Conservation (phyloP, 2,329 filamentous ascomycete genomes). For the Sclerotiophoma versabilis region DNA sequence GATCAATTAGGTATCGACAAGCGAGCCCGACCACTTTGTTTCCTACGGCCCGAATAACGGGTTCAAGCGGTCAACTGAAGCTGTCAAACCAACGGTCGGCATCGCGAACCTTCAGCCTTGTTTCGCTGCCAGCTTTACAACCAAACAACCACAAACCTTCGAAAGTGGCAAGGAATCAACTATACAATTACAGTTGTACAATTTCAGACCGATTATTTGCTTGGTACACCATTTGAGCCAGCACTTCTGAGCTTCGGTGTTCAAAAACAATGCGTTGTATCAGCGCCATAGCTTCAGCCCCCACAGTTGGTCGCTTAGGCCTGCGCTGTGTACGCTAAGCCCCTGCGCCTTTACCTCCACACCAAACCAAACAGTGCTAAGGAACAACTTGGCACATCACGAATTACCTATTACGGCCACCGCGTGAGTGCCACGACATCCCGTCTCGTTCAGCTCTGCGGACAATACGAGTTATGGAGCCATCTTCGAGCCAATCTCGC, state of each 20-base stretch:
- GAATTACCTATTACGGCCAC: slow-evolving; percentile 23
- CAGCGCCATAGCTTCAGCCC: background rate
- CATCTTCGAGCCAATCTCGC: slow-evolving; percentile 13
- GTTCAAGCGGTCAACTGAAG: slow-evolving; percentile 9
- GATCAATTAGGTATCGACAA: slow-evolving; percentile 11
- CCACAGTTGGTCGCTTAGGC: slow-evolving; percentile 22
- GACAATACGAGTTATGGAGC: slow-evolving; percentile 25
- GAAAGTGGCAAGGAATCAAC: background rate
- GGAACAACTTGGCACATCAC: slow-evolving; percentile 24
- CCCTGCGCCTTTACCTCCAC: slow-evolving; percentile 12
- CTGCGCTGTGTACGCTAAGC: slow-evolving; percentile 14
- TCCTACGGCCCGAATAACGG: slow-evolving; percentile 9
- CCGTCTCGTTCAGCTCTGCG: slow-evolving; percentile 24
- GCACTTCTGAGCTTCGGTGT: background rate
- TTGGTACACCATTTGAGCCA: background rate
- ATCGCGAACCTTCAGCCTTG: slow-evolving; percentile 4
- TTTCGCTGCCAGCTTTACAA: background rate
- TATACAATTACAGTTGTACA: background rate
- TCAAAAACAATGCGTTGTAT: slow-evolving; percentile 1
- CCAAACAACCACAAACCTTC: background rate
- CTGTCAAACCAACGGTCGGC: background rate
- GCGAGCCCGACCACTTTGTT: slow-evolving; percentile 7
- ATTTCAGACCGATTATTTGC: background rate
- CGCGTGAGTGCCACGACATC: slow-evolving; percentile 28
- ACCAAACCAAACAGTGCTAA: slow-evolving; percentile 25